These are phyloP conservation scores for Phyllosticta citrichinensis DNA, from an alignment of 2,329 filamentous ascomycete genomes.

Conservation along the genomic window DNA sequence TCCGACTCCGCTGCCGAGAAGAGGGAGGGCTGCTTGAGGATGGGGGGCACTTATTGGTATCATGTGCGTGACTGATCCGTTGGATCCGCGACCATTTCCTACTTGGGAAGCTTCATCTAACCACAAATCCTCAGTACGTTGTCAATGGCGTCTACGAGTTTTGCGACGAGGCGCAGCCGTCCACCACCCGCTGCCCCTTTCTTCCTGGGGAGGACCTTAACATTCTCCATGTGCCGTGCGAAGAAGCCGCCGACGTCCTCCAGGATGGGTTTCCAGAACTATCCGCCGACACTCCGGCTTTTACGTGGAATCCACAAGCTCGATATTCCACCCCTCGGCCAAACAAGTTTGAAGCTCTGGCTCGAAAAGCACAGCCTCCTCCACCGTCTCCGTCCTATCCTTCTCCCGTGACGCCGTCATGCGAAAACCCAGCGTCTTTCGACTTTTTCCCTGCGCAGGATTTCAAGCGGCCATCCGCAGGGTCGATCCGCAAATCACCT, in stretches of 20 bases:
- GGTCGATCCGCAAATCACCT: neutral
- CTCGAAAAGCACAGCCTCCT: neutral
- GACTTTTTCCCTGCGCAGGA: neutral
- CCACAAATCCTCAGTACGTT: constrained; percentile 56
- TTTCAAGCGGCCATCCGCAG: neutral
- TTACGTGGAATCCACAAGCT: constrained; percentile 58
- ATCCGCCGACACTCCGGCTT: constrained; percentile 44
- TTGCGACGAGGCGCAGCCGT: constrained; percentile 61
- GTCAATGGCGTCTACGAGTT: constrained; percentile 68
- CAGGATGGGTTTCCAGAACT: neutral
- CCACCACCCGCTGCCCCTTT: constrained; percentile 71
- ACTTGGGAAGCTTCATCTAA: neutral
- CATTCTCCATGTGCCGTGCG: constrained; percentile 67
- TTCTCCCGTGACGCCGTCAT: constrained; percentile 3
- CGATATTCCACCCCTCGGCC: constrained; percentile 59
- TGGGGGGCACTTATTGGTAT: constrained; percentile 93
- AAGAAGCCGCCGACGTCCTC: constrained; percentile 25
- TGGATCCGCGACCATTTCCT: neutral
- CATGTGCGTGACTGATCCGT: constrained; percentile 53
- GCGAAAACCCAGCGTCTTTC: neutral
- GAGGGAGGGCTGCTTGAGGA: constrained; percentile 72
- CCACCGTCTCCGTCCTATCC: constrained; percentile 3
- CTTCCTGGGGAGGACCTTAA: constrained; percentile 85
- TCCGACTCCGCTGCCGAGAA: constrained; percentile 41
- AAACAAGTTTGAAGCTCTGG: constrained; percentile 9